Evolutionary conservation across 2,329 filamentous ascomycete genomes (phyloP), one percentile per base, ranked within the genome.

Genomic region (Penicillium thymicola): DNA sequence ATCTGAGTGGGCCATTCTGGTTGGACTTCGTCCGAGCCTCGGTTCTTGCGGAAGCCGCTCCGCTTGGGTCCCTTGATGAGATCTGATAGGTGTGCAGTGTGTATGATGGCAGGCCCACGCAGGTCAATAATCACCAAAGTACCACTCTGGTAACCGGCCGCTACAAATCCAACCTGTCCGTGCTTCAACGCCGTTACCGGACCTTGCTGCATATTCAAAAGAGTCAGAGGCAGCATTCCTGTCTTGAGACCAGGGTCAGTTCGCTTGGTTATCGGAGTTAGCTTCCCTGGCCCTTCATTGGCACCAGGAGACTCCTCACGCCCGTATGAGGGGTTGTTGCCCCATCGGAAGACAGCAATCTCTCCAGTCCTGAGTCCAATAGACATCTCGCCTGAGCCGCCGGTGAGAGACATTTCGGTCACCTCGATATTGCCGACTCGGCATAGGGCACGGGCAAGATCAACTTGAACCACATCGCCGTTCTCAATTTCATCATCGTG

Each of bases 401-500:
- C 83, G 2, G 89, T 86, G 77, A 97, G 85, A 47, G 88, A 91
- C 76, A 93, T 88, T n/a, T 84, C 79, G 0, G 88, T 87, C 10
- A 97, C 83, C 45, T 90, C 87, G 13, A 97, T 80, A 60, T 90
- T 84, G 4, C 90, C 85, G 58, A 84, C 88, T n/a, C 90, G 85
- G 51, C 88, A 89, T 5, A 97, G 79, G 2, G 93, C 90, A 61
- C 90, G 84, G 7, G 89, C 88, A 37, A 97, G 80, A 67, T 99
- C 93, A 6, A 96, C 86, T 75, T 99, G 93, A 25, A 97, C 78
- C 51, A 90, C 82, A 4, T 81, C 80, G 13, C 85, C 82, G 67
- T 97, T 97, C 73, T 99, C 94, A 49, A 99, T 89, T 67, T 97
- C 90, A 69, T 99, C 94, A 14, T 86, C 89, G 67, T 96, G 89